Evolutionary conservation across 306 rosid species (phyloP).

Genomic region (Vigna angularis): DNA sequence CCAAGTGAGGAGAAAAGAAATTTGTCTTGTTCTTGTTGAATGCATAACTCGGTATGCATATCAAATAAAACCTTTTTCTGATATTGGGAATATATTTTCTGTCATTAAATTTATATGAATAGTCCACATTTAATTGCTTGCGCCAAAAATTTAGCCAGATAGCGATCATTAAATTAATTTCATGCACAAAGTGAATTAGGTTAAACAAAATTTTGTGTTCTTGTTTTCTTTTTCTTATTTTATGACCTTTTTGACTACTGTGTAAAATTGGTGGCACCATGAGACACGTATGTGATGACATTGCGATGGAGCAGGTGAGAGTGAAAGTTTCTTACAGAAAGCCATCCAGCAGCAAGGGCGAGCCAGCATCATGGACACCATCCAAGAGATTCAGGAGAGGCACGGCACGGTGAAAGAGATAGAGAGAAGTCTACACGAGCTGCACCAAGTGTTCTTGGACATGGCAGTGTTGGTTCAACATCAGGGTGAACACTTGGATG

Average conservation of each 20-base stretch:
- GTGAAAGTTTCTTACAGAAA: slow-evolving; percentile 84
- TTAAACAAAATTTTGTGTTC: not conserved
- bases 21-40: not conserved
- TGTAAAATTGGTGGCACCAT: not conserved
- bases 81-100: not conserved
- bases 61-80: not conserved
- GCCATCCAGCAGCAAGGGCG: slow-evolving; percentile 89
- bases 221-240: no score
- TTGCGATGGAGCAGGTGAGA: slow-evolving; percentile 68
- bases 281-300: not conserved
- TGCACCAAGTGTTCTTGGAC: slow-evolving; percentile 93
- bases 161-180: not conserved
- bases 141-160: not conserved
- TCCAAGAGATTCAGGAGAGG: slow-evolving; percentile 87
- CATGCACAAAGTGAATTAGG: not conserved
- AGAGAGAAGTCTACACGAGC: slow-evolving; percentile 81
- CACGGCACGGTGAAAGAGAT: slow-evolving; percentile 81
- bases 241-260: no score
- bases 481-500: slow-evolving; percentile 83
- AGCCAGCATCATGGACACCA: slow-evolving; percentile 74
- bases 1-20: not conserved
- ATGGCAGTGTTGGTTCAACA: slow-evolving; percentile 86
- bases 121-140: not conserved
- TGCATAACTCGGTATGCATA: not conserved
- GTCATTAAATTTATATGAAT: not conserved